phyloP scores from a whole-genome alignment of 2,329 filamentous ascomycete species.

The Penicillium italicum region DNA sequence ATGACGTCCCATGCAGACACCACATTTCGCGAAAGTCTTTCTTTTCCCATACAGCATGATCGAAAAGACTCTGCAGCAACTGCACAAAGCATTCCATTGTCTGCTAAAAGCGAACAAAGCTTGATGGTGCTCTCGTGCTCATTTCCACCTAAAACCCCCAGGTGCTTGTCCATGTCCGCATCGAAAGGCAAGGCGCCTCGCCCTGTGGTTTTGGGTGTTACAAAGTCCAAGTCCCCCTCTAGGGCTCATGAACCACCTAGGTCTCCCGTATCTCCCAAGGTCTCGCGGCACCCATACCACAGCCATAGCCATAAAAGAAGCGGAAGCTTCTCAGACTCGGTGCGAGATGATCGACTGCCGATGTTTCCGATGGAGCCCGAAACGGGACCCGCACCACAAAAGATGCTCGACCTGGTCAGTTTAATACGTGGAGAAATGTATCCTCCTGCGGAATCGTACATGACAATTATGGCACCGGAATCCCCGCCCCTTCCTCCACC shows the following conservation, averaged over 20 bases:
- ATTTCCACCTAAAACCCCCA: constrained; percentile 49
- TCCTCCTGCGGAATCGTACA: constrained; percentile 76
- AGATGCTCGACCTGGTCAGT: constrained; percentile 70
- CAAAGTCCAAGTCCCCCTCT: constrained; percentile 29
- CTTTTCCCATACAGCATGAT: constrained; percentile 26
- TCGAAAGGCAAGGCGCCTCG: constrained; percentile 38
- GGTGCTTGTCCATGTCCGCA: constrained; percentile 35
- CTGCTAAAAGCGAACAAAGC: constrained; percentile 48
- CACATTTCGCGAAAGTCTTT: constrained; percentile 17
- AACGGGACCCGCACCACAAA: constrained; percentile 51
- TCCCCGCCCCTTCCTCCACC: constrained; percentile 41
- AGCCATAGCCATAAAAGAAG: constrained; percentile 70
- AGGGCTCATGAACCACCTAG: constrained; percentile 21
- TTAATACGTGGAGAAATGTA: constrained; percentile 83
- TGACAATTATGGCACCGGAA: constrained; percentile 61
- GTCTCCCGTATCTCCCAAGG: constrained; percentile 28
- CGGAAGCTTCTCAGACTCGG: constrained; percentile 80
- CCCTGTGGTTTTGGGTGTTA: constrained; percentile 39
- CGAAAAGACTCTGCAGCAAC: constrained; percentile 39
- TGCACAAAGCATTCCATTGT: constrained; percentile 35
- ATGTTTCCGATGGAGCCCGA: constrained; percentile 48
- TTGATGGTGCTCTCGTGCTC: constrained; percentile 59
- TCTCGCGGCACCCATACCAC: constrained; percentile 47
- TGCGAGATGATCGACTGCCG: constrained; percentile 63
- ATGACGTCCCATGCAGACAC: constrained; percentile 6